Evolutionary conservation across 2,329 filamentous ascomycete species (phyloP).

Genomic region (Xylaria sp.): DNA sequence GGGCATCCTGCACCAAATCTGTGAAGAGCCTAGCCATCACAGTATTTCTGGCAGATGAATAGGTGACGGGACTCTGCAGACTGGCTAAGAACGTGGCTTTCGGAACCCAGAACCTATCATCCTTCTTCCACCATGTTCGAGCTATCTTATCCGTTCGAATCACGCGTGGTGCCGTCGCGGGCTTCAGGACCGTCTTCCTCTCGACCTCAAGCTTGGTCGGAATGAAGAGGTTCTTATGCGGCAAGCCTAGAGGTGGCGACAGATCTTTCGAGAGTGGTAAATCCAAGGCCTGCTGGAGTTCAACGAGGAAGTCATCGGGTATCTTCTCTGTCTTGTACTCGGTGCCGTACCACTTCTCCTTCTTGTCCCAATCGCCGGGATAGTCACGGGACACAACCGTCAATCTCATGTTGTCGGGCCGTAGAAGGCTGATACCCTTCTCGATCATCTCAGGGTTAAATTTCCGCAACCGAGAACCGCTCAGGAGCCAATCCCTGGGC

Average conservation of each 20-base stretch:
- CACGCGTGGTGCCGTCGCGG: conserved; percentile 68
- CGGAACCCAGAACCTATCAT: conserved; percentile 97
- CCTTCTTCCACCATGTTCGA: conserved; percentile 95
- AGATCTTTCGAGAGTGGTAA: conserved; percentile 52
- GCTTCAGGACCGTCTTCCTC: conserved; percentile 80
- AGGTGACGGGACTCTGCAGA: conserved; percentile 72
- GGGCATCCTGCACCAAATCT: conserved; percentile 78
- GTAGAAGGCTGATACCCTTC: conserved; percentile 65
- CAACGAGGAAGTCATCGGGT: conserved; percentile 65
- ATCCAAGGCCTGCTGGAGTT: conserved; percentile 60
- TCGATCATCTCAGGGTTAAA: conserved; percentile 76
- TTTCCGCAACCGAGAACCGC: conserved; percentile 69
- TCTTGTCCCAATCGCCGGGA: conserved; percentile 78
- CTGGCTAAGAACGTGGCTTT: conserved; percentile 83
- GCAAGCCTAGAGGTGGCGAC: conserved; percentile 71
- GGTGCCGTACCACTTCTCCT: conserved; percentile 97
- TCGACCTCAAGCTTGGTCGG: conserved; percentile 90
- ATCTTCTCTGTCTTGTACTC: conserved; percentile 84
- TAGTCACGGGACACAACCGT: conserved; percentile 76
- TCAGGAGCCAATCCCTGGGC: conserved; percentile 81
- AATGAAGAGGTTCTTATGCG: conserved; percentile 92
- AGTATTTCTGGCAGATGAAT: conserved; percentile 69
- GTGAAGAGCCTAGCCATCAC: conserved; percentile 77
- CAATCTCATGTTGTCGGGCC: conserved; percentile 85
- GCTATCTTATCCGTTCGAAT: conserved; percentile 78